Percentiles rank a stretch among this genome's conserved stretches.
Conservation (phyloP, 345 rosid genomes). For the Viola odorata region DNA sequence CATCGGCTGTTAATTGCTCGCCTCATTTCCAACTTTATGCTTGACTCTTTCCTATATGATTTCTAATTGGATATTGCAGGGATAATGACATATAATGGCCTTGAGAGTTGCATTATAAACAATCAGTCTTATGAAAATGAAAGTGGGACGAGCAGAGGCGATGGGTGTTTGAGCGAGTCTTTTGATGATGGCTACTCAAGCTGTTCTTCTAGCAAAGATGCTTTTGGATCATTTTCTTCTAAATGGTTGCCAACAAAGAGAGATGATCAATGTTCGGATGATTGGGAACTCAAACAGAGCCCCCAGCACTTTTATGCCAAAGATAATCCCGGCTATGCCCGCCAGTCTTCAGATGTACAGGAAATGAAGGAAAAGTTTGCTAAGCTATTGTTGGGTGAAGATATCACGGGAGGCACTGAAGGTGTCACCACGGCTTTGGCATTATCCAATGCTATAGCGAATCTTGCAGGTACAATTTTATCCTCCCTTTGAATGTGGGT, state of each 20-base stretch:
- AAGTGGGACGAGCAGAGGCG: slow-evolving; percentile 78
- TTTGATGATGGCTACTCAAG: slow-evolving; percentile 64
- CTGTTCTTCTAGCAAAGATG: slow-evolving; percentile 96
- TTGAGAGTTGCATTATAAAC: slow-evolving; percentile 75
- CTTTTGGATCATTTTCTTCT: slow-evolving; percentile 74
- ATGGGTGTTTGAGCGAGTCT: slow-evolving; percentile 68
- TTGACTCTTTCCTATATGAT: not conserved
- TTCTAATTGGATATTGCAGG: slow-evolving; percentile 34
- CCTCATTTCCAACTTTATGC: too few relatives aligned
- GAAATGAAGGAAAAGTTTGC: slow-evolving; percentile 82
- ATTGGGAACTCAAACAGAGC: slow-evolving; percentile 52
- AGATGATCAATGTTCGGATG: slow-evolving; percentile 48
- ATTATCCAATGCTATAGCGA: slow-evolving; percentile 77
- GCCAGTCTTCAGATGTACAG: slow-evolving; percentile 55
- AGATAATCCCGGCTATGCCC: slow-evolving; percentile 43
- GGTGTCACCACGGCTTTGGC: slow-evolving; percentile 73
- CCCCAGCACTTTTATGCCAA: slow-evolving; percentile 47
- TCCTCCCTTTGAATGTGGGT: not conserved
- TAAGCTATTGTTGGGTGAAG: slow-evolving; percentile 78
- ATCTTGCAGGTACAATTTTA: slow-evolving; percentile 62
- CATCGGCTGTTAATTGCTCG: too few relatives aligned
- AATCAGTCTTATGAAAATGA: slow-evolving; percentile 76
- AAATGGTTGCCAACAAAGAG: slow-evolving; percentile 60
- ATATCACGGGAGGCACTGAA: slow-evolving; percentile 67
- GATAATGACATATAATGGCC: slow-evolving; percentile 77